Conservation (phyloP, 352 stramenopile genomes). For the Phytopythium helicoides region DNA sequence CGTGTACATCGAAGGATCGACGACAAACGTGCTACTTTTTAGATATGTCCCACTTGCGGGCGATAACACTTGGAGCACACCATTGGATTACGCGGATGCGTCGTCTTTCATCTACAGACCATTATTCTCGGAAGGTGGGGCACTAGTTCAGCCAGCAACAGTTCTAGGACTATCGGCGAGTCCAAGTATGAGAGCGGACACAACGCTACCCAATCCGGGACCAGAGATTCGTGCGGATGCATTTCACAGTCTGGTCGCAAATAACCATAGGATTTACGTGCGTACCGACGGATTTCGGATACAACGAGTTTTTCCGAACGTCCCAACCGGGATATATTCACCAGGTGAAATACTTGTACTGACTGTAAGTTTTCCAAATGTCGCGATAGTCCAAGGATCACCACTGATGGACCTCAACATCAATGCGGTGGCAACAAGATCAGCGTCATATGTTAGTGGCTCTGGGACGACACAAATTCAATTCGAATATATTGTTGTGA, state of each 20-base stretch:
- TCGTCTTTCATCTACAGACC: conserved; percentile 41
- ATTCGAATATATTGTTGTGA: conserved; percentile 57
- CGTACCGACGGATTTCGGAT: conserved; percentile 60
- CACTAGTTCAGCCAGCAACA: conserved; percentile 25
- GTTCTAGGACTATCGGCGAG: conserved; percentile 36
- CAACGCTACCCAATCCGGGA: conserved; percentile 47
- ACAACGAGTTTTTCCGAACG: conserved; percentile 22
- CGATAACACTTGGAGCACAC: conserved; percentile 38
- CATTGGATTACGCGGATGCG: conserved; percentile 45
- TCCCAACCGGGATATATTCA: conserved; percentile 47
- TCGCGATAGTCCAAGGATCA: conserved; percentile 47
- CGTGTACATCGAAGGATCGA: conserved; percentile 48
- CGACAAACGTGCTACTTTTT: conserved; percentile 43
- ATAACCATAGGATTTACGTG: conserved; percentile 56
- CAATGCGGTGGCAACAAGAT: conserved; percentile 20
- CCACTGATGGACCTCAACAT: conserved; percentile 52
- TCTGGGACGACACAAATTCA: conserved; percentile 35
- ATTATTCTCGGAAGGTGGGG: conserved; percentile 23
- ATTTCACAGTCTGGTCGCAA: conserved; percentile 55
- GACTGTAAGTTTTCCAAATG: conserved; percentile 42
- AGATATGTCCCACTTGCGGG: conserved; percentile 35
- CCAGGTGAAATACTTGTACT: conserved; percentile 58
- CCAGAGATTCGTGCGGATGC: conserved; percentile 43
- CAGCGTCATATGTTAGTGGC: conserved; percentile 52
- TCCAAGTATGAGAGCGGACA: conserved; percentile 29